Evolutionary conservation across 2,329 filamentous ascomycete species (phyloP).

Genomic region (Lachnum nothofagi): DNA sequence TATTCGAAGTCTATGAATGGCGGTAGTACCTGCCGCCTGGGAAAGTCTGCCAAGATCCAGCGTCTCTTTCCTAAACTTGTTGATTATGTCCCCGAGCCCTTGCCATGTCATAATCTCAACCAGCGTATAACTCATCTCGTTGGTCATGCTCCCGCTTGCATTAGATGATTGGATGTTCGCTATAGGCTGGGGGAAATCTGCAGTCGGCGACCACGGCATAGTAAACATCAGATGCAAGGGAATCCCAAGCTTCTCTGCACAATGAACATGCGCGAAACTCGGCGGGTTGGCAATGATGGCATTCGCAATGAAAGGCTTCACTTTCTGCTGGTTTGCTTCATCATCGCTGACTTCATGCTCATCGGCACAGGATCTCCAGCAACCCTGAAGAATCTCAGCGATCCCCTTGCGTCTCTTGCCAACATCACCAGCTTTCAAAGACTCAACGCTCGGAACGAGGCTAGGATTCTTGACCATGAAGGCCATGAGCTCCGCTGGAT

Average conservation of each 20-base stretch:
- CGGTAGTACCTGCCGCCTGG: slow-evolving; percentile 39
- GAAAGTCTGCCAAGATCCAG: slow-evolving; percentile 39
- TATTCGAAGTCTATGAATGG: slow-evolving; percentile 68
- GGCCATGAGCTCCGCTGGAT: neutral
- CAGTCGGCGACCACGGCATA: slow-evolving; percentile 65
- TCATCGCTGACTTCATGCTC: neutral
- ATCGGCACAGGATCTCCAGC: neutral
- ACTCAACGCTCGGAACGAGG: neutral
- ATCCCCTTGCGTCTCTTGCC: neutral
- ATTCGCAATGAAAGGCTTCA: slow-evolving; percentile 43
- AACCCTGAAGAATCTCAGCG: neutral
- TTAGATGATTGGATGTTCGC: slow-evolving; percentile 60
- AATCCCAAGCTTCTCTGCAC: slow-evolving; percentile 69
- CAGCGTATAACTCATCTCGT: slow-evolving; percentile 71
- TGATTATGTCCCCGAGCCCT: slow-evolving; percentile 47
- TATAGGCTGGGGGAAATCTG: slow-evolving; percentile 61
- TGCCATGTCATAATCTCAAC: slow-evolving; percentile 87
- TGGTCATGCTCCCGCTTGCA: slow-evolving; percentile 60
- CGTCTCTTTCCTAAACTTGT: slow-evolving; percentile 42
- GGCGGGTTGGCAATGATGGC: slow-evolving; percentile 78
- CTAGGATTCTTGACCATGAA: neutral
- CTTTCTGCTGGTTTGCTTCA: neutral
- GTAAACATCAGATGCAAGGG: slow-evolving; percentile 56
- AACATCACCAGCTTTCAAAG: neutral
- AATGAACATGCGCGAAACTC: slow-evolving; percentile 70